A percentile compares a stretch with the other conserved stretches of the same genome.
Evolutionary conservation across 225 moss, liverwort and hornwort species (phyloP).

Genomic region (Pseudoscleropodium purum): DNA sequence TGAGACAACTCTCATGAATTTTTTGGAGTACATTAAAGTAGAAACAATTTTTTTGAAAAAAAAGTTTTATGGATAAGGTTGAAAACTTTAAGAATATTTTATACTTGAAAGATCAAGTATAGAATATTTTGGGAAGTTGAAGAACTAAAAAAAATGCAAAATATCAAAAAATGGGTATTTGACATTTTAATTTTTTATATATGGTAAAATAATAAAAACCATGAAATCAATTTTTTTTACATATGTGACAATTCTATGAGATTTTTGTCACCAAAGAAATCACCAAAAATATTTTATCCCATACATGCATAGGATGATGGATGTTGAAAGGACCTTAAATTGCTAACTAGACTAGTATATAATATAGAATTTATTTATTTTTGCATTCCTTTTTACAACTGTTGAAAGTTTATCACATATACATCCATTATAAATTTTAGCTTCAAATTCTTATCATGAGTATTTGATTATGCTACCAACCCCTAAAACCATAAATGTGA

Average conservation of each 20-base stretch:
- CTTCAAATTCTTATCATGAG: not conserved
- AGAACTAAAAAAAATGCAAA: not conserved
- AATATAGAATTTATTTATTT: not conserved
- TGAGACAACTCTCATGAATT: not conserved
- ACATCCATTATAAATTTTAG: not conserved
- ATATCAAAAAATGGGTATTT: not conserved
- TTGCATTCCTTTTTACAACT: not conserved
- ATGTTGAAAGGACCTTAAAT: not conserved
- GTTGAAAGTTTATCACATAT: accelerated
- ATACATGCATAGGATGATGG: not conserved
- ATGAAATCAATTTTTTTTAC: not conserved
- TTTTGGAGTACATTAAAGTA: not conserved
- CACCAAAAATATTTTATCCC: not conserved
- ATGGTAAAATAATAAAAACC: accelerated
- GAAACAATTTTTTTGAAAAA: no score
- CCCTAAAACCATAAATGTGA: not conserved
- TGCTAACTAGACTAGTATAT: not conserved
- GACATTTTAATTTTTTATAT: not conserved
- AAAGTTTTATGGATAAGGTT: not conserved
- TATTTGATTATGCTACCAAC: not conserved
- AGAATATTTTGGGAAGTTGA: not conserved
- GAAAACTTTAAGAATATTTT: not conserved
- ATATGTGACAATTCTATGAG: not conserved
- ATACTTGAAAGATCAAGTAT: not conserved
- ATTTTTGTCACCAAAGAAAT: not conserved